Base-by-base conservation (phyloP, 2,329 filamentous ascomycete species). In the Fonsecaea erecta region DNA sequence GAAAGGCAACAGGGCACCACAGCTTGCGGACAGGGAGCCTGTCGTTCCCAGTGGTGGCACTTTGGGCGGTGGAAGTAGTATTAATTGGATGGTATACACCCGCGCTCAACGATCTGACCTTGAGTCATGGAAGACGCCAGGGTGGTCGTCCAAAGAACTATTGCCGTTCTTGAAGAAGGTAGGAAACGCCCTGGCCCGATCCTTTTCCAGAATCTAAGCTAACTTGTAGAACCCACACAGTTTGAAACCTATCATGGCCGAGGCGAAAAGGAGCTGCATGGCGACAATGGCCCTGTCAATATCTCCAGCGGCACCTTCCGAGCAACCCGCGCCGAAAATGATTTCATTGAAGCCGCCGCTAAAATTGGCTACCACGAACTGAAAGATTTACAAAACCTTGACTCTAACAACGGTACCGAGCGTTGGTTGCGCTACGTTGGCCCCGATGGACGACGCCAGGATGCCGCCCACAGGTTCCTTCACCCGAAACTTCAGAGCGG, bases 21-120 rank as follows among this genome's bases (percentile, higher is more conserved):
- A 74, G 28, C 63, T 75, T 14, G 70, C 62, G 34, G 71, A 68
- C 16, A 63, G 73, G 30, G 65, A 64, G 34, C 61, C 75, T 1
- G 76, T 81, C 24, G 77, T 82, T 6, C 77, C 78, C 11, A 76
- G 72, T 12, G 80, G 80, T 58, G 80, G 82, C 26, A 82, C 85
- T 0, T 79, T 91, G 0, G 89, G 89, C 18, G 89, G 88, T 6
- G 86, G 87, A 6, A 85, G 82, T 16, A 84, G 84, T 0, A 79
- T 88, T 54, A 88, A 88, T 68, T 85, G 83, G 67, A 84, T 87
- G 83, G 83, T 85, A 54, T 78, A 77, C 65, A 74, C 63, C 81
- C 80, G 57, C 14, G 73, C 74, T 2, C 74, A 77, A 58, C 63
- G 72, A 48, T 70, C 69, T 21, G 77, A 79, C 52, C 75, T 68